These are phyloP conservation scores for Martensiomyces pterosporus DNA, from an alignment of 192 early-diverging fungal genomes.

Conservation along the genomic window DNA sequence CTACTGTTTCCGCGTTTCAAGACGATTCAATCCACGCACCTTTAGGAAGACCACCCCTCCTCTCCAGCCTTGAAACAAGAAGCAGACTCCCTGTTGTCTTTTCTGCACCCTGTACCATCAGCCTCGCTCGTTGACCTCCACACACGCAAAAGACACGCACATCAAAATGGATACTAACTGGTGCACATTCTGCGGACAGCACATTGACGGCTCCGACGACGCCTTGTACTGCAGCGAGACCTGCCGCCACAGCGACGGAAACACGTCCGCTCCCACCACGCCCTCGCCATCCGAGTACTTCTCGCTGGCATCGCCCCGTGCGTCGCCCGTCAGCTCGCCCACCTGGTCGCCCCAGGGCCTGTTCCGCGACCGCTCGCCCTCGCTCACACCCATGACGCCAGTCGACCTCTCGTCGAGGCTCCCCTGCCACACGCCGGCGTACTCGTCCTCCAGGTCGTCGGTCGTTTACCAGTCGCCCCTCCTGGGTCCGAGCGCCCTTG, in stretches of 20 bases:
- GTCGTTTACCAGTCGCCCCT: conserved; percentile 25
- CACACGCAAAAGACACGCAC: conserved; percentile 3
- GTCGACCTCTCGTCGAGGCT: conserved; percentile 37
- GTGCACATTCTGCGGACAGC: conserved; percentile 49
- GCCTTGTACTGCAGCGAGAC: conserved; percentile 43
- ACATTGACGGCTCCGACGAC: conserved; percentile 45
- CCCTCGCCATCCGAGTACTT: conserved; percentile 31
- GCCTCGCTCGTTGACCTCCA: conserved; percentile 2
- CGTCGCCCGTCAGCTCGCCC: conserved; percentile 24
- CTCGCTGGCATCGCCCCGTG: conserved; percentile 15
- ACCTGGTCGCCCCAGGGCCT: conserved; percentile 18
- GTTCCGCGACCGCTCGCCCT: conserved; percentile 38
- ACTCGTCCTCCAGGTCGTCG: conserved; percentile 19
- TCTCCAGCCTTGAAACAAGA: too few relatives aligned
- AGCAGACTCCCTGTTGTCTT: too few relatives aligned
- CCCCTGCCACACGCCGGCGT: conserved; percentile 46
- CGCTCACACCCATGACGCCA: conserved; percentile 41
- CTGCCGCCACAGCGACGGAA: conserved; percentile 29
- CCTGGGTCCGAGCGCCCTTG: conserved; percentile 35
- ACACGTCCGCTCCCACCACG: not conserved
- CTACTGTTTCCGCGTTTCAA: too few relatives aligned
- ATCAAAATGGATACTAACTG: conserved; percentile 40
- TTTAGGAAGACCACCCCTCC: too few relatives aligned
- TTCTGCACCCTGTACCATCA: too few relatives aligned
- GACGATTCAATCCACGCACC: too few relatives aligned